These are phyloP conservation scores for Sporothrix pseudoabietina DNA, from an alignment of 2,329 filamentous ascomycete genomes.

Conservation along the genomic window DNA sequence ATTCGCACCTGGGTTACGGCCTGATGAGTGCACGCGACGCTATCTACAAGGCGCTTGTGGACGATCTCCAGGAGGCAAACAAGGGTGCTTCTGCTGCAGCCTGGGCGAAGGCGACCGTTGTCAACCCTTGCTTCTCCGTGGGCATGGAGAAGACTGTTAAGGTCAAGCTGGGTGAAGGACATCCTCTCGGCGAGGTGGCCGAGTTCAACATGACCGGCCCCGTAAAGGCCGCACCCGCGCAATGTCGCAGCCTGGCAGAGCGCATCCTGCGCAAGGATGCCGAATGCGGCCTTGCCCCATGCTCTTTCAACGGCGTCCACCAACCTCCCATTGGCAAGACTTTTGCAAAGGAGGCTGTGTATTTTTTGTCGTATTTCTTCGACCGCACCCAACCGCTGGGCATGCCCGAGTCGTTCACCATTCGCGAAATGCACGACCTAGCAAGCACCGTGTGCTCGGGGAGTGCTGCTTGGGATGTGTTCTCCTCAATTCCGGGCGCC, in stretches of 20 bases:
- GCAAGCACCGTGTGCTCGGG: conserved; percentile 83
- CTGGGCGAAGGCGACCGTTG: conserved; percentile 71
- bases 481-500: conserved; percentile 73
- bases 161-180: conserved; percentile 67
- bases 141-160: conserved; percentile 75
- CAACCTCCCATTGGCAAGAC: conserved; percentile 92
- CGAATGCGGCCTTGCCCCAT: conserved; percentile 80
- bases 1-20: conserved; percentile 95
- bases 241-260: conserved; percentile 89
- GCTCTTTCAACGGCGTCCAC: conserved; percentile 97
- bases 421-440: conserved; percentile 85
- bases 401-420: conserved; percentile 97
- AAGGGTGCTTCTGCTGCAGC: conserved; percentile 57
- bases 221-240: conserved; percentile 70
- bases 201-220: conserved; percentile 89
- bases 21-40: conserved; percentile 92
- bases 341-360: conserved; percentile 87
- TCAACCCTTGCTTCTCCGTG: conserved; percentile 84
- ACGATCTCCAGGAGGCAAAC: conserved; percentile 68
- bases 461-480: conserved; percentile 75
- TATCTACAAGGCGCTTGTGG: conserved; percentile 74
- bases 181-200: conserved; percentile 64
- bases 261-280: conserved; percentile 87
- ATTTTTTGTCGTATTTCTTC: conserved; percentile 97
- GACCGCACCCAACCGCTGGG: conserved; percentile 91